phyloP scores from a whole-genome alignment of 441 rosid species.

The Codiaeum variegatum region DNA sequence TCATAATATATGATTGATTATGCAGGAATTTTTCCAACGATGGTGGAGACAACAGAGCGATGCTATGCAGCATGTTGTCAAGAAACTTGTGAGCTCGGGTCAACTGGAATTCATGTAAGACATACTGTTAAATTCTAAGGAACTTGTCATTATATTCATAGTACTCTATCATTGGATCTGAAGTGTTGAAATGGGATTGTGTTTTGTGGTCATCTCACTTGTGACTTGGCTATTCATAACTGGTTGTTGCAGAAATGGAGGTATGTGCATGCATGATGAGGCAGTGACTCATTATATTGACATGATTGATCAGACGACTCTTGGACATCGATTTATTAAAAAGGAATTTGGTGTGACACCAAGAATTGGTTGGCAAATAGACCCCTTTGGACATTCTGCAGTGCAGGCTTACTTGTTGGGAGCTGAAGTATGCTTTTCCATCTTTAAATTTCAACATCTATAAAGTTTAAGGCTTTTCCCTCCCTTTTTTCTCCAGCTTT shows the following conservation, averaged over 20 bases:
- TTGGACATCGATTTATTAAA: constrained; percentile 81
- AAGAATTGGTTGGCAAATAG: constrained; percentile 99
- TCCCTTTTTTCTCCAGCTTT: constrained; percentile 14
- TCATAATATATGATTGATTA: too few species aligned
- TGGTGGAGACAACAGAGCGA: constrained; percentile 98
- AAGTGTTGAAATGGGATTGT: background rate
- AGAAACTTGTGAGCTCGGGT: constrained; percentile 68
- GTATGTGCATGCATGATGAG: constrained; percentile 99
- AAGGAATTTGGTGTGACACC: constrained; percentile 86
- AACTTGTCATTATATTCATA: background rate
- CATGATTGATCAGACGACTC: constrained; percentile 98
- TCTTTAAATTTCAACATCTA: constrained; percentile 16
- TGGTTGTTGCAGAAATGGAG: constrained; percentile 73
- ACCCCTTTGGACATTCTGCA: constrained; percentile 99
- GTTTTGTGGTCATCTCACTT: background rate
- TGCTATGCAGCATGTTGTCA: constrained; percentile 49
- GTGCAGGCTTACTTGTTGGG: constrained; percentile 97
- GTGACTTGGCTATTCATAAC: background rate
- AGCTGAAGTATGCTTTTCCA: constrained; percentile 59
- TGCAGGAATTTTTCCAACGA: constrained; percentile 94
- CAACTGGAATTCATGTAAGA: constrained; percentile 96
- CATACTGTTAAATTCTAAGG: background rate
- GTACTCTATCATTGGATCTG: background rate
- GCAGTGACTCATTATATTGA: constrained; percentile 93
- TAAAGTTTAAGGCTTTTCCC: constrained; percentile 5